These are phyloP conservation scores for Xylaria multiplex DNA, from an alignment of 2,329 filamentous ascomycete genomes.

Conservation along the genomic window DNA sequence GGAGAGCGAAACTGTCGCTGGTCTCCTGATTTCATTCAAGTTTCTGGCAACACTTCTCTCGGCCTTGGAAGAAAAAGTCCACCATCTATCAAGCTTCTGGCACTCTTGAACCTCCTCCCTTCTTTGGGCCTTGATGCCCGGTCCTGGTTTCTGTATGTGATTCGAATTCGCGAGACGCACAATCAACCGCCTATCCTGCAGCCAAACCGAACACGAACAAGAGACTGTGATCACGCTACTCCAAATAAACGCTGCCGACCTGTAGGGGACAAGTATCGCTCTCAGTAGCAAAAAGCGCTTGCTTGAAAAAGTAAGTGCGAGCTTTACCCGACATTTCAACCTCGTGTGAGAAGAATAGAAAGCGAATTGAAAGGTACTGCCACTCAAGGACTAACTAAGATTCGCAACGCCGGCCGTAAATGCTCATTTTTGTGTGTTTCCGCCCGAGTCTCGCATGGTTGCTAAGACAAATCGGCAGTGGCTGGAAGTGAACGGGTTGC, in stretches of 20 bases:
- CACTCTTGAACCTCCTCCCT: background rate
- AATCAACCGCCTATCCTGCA: slow-evolving; percentile 22
- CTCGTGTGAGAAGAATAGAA: slow-evolving; percentile 37
- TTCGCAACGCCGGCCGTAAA: slow-evolving; percentile 49
- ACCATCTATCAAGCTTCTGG: slow-evolving; percentile 2
- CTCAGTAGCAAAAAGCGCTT: slow-evolving; percentile 41
- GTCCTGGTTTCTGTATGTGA: slow-evolving; percentile 7
- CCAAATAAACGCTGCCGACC: slow-evolving; percentile 44
- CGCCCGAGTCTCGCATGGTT: slow-evolving; percentile 45
- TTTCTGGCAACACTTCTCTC: slow-evolving; percentile 9
- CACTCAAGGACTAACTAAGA: slow-evolving; percentile 38
- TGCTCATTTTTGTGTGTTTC: slow-evolving; percentile 47
- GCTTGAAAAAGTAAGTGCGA: slow-evolving; percentile 35
- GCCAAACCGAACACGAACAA: slow-evolving; percentile 40
- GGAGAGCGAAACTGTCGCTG: background rate
- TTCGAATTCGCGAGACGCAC: slow-evolving; percentile 5
- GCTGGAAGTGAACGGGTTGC: slow-evolving; percentile 35
- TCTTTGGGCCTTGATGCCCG: background rate
- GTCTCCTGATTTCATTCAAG: background rate
- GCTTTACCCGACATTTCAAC: slow-evolving; percentile 20
- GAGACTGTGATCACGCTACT: slow-evolving; percentile 46
- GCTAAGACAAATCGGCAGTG: slow-evolving; percentile 38
- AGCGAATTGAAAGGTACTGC: slow-evolving; percentile 31
- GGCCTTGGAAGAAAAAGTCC: background rate
- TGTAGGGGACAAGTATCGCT: slow-evolving; percentile 33